A percentile compares a stretch with the other conserved stretches of the same genome.
Conservation (phyloP, 257 asterid species). For the Perilla frutescens region DNA sequence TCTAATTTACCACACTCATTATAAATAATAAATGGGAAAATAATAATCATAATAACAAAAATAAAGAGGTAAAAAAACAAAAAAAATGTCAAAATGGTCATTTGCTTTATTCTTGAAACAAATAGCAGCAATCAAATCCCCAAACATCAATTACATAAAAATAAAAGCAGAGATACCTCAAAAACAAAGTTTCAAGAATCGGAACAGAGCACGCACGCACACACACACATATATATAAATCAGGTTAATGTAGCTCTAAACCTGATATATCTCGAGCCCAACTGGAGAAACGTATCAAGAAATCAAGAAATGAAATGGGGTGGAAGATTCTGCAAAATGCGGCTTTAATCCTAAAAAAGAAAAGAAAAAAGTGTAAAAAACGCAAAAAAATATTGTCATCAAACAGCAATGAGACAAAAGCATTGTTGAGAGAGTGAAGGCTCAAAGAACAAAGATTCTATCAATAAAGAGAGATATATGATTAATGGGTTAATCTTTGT, state of each 20-base stretch:
- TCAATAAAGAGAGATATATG: slow-evolving; percentile 14
- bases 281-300: slow-evolving; percentile 29
- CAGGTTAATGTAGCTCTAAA: background rate
- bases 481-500: too few relatives aligned
- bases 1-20: background rate
- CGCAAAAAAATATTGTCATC: slow-evolving; percentile 22
- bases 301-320: slow-evolving; percentile 15
- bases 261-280: slow-evolving; percentile 34
- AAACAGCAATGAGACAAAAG: slow-evolving; percentile 39
- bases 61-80: too few relatives aligned
- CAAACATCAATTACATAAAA: background rate
- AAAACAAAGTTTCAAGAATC: slow-evolving; percentile 2
- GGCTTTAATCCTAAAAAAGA: slow-evolving; percentile 33
- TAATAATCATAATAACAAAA: too few relatives aligned
- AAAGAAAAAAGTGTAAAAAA: background rate
- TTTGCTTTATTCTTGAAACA: too few relatives aligned
- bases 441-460: slow-evolving; percentile 46
- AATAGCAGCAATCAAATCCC: background rate
- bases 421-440: slow-evolving; percentile 39
- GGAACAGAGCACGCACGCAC: too few relatives aligned
- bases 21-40: background rate
- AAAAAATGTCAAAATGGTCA: too few relatives aligned
- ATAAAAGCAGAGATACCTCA: background rate
- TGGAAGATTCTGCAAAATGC: slow-evolving; percentile 33
- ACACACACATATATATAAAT: background rate